Percentiles rank a stretch among this genome's conserved stretches.
These are phyloP conservation scores for Magnolia officinalis DNA, from an alignment of 164 flowering plant species.

Conservation along the genomic window DNA sequence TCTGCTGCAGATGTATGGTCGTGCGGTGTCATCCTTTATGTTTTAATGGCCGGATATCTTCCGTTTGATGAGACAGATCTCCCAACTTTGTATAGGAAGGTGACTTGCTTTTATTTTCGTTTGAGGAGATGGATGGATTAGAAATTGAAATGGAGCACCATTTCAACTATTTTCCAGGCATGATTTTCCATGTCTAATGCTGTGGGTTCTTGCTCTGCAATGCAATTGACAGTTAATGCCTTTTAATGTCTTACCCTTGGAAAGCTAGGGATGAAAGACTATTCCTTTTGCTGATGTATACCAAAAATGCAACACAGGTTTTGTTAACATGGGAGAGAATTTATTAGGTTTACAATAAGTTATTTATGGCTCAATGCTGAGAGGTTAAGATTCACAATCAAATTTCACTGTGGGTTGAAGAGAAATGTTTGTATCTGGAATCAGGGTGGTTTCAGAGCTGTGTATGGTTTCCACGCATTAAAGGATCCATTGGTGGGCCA, in stretches of 20 bases:
- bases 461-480: background rate
- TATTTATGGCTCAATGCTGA: background rate
- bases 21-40: constrained; percentile 95
- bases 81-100: constrained; percentile 75
- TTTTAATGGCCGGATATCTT: constrained; percentile 95
- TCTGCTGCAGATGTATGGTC: constrained; percentile 99
- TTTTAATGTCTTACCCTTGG: background rate
- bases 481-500: background rate
- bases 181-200: background rate
- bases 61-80: constrained; percentile 86
- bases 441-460: background rate
- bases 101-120: constrained; percentile 10
- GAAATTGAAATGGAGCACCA: background rate
- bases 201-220: background rate
- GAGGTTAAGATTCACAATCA: background rate
- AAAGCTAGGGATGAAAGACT: background rate
- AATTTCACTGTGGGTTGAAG: background rate
- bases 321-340: background rate
- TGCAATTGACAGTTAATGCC: background rate
- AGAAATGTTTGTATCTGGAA: background rate
- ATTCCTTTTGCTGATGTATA: background rate
- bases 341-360: background rate
- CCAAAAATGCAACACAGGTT: background rate
- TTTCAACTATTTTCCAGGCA: background rate
- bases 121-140: background rate